These are phyloP conservation scores for Chaetomiaceae sp. DNA, from an alignment of 2,329 filamentous ascomycete genomes.

Conservation along the genomic window DNA sequence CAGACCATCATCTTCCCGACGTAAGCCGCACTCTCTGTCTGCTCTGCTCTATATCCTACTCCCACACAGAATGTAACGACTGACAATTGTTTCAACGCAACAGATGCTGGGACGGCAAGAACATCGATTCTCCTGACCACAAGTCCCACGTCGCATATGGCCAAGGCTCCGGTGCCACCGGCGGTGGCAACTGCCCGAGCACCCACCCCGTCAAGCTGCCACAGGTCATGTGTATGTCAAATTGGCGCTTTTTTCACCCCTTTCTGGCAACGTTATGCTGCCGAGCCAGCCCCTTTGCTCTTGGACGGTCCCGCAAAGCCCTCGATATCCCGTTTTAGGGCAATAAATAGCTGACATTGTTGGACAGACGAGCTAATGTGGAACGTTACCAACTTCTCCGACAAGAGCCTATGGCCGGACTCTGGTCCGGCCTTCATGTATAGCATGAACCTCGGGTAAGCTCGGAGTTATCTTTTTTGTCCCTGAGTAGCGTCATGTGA, in stretches of 20 bases:
- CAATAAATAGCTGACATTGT: no score
- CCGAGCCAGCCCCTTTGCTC: no score
- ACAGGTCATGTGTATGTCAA: slow-evolving; percentile 47
- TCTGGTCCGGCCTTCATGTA: slow-evolving; percentile 39
- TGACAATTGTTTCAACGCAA: background rate
- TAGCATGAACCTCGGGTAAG: slow-evolving; percentile 41
- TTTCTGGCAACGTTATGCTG: no score
- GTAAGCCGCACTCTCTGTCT: slow-evolving; percentile 15
- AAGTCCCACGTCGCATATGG: slow-evolving; percentile 43
- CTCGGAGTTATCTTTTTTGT: background rate
- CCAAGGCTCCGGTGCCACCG: slow-evolving; percentile 40
- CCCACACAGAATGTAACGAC: no score
- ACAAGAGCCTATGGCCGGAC: slow-evolving; percentile 41
- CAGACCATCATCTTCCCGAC: slow-evolving; percentile 48
- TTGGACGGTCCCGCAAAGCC: no score
- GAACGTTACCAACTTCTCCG: slow-evolving; percentile 39
- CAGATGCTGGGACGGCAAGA: slow-evolving; percentile 47
- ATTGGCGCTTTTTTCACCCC: no score
- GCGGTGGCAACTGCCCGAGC: slow-evolving; percentile 43
- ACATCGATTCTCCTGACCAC: slow-evolving; percentile 37
- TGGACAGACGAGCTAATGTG: slow-evolving; percentile 47
- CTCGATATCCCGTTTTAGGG: no score
- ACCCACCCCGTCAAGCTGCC: slow-evolving; percentile 43
- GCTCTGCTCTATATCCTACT: no score
- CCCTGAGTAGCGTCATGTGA: no score